Evolutionary conservation across 495 filamentous ascomycete species (phyloP), one percentile per base, ranked within the genome.

Genomic region (Talaromyces nanjingensis): DNA sequence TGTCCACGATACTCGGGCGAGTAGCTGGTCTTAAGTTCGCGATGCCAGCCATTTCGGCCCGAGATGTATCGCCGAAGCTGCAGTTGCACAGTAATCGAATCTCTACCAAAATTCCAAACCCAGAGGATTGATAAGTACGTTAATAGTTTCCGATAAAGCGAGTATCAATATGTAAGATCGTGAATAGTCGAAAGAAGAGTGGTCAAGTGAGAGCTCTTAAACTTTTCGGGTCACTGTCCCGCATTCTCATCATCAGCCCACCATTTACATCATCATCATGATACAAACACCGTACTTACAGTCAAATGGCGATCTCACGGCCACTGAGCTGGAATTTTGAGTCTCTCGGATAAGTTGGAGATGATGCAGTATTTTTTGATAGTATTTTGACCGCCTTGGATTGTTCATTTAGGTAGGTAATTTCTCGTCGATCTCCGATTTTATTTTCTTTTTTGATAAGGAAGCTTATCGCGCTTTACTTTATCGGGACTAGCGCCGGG

Each of bases 1-100:
- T 75, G 65, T 81, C 77, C 25, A 79, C 73, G 37, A 77, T 67
- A 4, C 69, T 67, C 1, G 78, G 77, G 24, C 63, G 69, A 24
- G 71, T 57, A 31, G 76, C 76, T 47, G 78, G 74, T 58, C 75
- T 69, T n/a, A 77, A 62, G 42, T 72, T 69, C 39, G 72, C 20
- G 20, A 20, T 59, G 29, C 55, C 33, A 58, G 55, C 39, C 55
- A 60, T 64, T 20, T 33, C 53, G 53, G 53, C 27, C 53, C 53
- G 22, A 27, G 12, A 56, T 27, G 22, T 6, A 25, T 14, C 53
- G 53, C 53, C 24, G 53, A 14, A 27, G 22, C 22, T 56, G 53
- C 22, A 16, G 22, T 49, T 49, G 18, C 45, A 20, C 37, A 6
- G 8, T 16, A 5, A 42, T 12, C 37, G 9, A 16, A 42, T 42